These are phyloP conservation scores for Euphrasia confusa DNA, from an alignment of 257 asterid genomes.

Conservation along the genomic window DNA sequence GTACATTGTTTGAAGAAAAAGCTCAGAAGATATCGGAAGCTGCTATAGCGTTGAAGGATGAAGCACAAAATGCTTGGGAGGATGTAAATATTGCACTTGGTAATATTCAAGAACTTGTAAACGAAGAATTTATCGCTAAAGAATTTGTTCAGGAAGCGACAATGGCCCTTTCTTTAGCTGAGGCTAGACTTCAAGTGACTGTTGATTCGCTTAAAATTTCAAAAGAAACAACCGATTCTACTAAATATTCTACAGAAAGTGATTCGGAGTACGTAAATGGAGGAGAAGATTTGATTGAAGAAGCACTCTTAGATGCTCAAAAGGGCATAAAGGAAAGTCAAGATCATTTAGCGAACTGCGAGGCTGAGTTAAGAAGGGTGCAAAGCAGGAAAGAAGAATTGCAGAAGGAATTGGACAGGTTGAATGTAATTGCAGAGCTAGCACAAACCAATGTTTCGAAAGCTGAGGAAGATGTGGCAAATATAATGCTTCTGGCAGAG, in stretches of 20 bases:
- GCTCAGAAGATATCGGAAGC: constrained; percentile 90
- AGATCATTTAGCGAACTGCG: constrained; percentile 54
- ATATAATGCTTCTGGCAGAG: constrained; percentile 95
- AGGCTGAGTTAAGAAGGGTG: constrained; percentile 63
- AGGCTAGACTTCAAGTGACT: constrained; percentile 66
- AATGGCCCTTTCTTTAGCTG: constrained; percentile 74
- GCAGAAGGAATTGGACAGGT: constrained; percentile 77
- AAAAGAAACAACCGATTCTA: constrained; percentile 34
- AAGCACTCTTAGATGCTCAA: constrained; percentile 54
- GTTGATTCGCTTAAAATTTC: constrained; percentile 41
- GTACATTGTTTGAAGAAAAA: constrained; percentile 74
- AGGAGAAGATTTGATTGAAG: constrained; percentile 41
- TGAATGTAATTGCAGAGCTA: constrained; percentile 65
- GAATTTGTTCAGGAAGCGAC: constrained; percentile 69
- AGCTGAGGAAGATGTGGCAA: constrained; percentile 93
- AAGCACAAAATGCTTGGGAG: constrained; percentile 62
- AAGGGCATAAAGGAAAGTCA: constrained; percentile 53
- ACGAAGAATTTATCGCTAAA: constrained; percentile 66
- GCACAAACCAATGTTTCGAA: constrained; percentile 52
- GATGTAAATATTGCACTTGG: constrained; percentile 49
- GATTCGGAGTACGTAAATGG: constrained; percentile 28
- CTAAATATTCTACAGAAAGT: constrained; percentile 27
- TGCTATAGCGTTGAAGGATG: constrained; percentile 87
- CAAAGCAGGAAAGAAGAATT: constrained; percentile 74
- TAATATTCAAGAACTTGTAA: constrained; percentile 50